Evolutionary conservation across 2,329 filamentous ascomycete genomes (phyloP), one percentile per base, ranked within the genome.

Genomic region (Nemania serpens): DNA sequence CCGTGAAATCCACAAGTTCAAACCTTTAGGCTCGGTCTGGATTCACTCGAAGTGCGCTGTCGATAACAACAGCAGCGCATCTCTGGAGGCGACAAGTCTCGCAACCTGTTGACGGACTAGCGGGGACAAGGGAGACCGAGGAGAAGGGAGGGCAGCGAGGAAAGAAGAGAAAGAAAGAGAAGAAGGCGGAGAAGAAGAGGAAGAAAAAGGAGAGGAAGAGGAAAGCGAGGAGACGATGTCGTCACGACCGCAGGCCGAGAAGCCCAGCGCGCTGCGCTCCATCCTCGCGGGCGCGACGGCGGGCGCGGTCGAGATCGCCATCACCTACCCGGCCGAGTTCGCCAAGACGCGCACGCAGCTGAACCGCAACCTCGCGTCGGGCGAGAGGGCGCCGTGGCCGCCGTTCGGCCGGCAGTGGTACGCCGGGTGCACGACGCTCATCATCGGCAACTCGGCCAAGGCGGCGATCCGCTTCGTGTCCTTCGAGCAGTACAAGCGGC

Each of bases 331-430:
- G 54, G 90, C 90, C 67, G 90, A 93, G 77, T 93, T 98, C 79
- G 94, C 94, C 71, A 98, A 98, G 81, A 98, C 95, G 55, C 84
- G 95, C 69, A 91, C 91, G 58, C 95, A 98, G 77, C 88, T 99
- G 72, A 99, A 99, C 77, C 87, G 89, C 68, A 87, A 88, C 69
- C 82, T 98, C 71, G 82, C 90, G 50, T 88, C 90, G 57, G 89
- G 88, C 48, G 82, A 96, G 81, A 97, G 96, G 80, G 84, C 97
- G 33, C 93, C 94, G 55, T 97, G 92, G 91, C 95, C 95, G 45
- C 91, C 91, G 11, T 98, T 98, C 72, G 95, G 95, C 50, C 82
- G 79, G 69, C 92, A 96, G 76, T 99, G 95, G 95, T 99, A 99
- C 76, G 94, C 95, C 12, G 95, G 95, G 39, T 99, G 95, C 80